These are phyloP conservation scores for Bocquillonia castaneifolia DNA, from an alignment of 441 rosid genomes.

Conservation along the genomic window DNA sequence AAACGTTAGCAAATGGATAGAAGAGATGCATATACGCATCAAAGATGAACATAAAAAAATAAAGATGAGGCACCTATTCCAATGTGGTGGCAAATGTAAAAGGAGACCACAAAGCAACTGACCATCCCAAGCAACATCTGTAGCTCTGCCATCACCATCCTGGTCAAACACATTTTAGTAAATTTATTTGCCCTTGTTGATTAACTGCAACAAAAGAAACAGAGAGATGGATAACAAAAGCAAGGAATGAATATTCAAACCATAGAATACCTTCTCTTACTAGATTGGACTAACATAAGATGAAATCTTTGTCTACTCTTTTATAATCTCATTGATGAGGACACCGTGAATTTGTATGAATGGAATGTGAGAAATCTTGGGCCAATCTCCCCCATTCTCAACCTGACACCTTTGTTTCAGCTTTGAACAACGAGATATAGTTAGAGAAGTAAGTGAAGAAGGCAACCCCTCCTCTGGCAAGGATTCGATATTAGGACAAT, in stretches of 20 bases:
- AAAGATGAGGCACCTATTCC: conserved; percentile 33
- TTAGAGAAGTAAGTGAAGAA: conserved; percentile 12
- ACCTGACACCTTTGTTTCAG: conserved; percentile 21
- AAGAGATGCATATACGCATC: background rate
- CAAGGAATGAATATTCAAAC: too few species aligned
- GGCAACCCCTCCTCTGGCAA: conserved; percentile 20
- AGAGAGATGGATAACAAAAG: too few species aligned
- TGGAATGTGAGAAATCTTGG: conserved; percentile 17
- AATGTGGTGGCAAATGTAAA: conserved; percentile 91
- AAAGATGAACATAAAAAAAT: background rate
- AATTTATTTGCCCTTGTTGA: too few species aligned
- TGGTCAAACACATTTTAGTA: conserved; percentile 17
- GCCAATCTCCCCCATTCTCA: conserved; percentile 27
- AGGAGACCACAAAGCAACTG: conserved; percentile 94
- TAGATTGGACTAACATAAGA: background rate
- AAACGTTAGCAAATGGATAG: background rate
- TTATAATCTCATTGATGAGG: conserved; percentile 4
- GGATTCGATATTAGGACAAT: conserved; percentile 20
- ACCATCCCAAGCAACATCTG: conserved; percentile 97
- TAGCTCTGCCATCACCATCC: conserved; percentile 96
- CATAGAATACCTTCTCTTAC: too few species aligned
- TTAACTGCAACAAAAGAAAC: too few species aligned
- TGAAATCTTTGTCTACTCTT: background rate
- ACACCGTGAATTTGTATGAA: background rate
- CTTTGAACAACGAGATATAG: conserved; percentile 21